Evolutionary conservation across 1,139 yeast species (phyloP).

Genomic region (Arxiozyma bovina): DNA sequence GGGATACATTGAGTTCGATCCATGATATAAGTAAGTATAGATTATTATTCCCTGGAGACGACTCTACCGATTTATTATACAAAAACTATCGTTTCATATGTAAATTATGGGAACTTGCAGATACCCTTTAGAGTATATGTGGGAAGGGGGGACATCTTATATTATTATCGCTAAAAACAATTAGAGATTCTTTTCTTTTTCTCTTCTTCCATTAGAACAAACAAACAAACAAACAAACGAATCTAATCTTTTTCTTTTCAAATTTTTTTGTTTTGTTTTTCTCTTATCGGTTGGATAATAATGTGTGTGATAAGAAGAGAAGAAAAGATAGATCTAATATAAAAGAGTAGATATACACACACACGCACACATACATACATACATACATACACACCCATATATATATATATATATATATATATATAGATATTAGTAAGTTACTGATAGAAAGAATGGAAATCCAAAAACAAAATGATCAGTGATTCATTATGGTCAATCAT

Average conservation of each 20-base stretch:
- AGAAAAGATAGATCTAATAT: background rate
- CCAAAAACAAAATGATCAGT: background rate
- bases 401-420: too few relatives aligned
- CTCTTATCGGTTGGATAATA: too few relatives aligned
- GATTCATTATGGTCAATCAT: constrained; percentile 21
- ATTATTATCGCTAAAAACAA: too few relatives aligned
- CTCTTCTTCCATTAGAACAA: too few relatives aligned
- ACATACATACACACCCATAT: too few relatives aligned
- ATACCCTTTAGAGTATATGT: background rate
- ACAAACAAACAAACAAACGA: too few relatives aligned
- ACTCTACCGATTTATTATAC: background rate
- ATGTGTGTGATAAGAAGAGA: background rate
- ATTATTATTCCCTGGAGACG: constrained; percentile 12
- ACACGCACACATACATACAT: too few relatives aligned
- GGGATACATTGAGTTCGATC: constrained; percentile 33
- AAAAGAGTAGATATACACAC: too few relatives aligned
- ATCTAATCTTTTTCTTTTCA: too few relatives aligned
- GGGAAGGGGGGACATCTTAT: too few relatives aligned
- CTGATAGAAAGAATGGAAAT: background rate
- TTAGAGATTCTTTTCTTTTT: too few relatives aligned
- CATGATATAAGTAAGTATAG: constrained; percentile 13
- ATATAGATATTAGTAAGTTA: background rate
- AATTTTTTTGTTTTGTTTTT: too few relatives aligned
- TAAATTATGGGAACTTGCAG: background rate
- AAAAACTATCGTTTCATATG: background rate